Base-by-base conservation (phyloP, 768 basidiomycete species). In the Boletellus ananiceps region DNA sequence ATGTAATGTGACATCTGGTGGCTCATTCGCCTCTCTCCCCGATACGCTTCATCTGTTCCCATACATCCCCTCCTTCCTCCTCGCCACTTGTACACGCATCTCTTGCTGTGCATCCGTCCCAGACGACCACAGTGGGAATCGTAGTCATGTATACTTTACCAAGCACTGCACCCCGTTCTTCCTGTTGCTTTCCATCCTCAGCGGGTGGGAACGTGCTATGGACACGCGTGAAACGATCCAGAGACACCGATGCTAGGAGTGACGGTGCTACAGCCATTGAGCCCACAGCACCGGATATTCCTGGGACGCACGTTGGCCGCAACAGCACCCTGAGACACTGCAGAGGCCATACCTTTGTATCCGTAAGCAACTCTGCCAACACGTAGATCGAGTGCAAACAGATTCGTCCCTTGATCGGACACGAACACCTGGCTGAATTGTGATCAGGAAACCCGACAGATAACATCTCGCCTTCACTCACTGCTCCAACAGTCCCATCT, bases 191-290 rank as follows among this genome's bases (percentile, higher is more conserved):
- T n/a, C 76, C 76, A 1, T 65, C 68, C 52, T 72, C 64, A 3
- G 83, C 79, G 15, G 79, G 82, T 19, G 80, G 65, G 47, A 73
- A 73, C 4, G 77, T 76, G 56, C 77, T 82, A 62, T 90, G 87
- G 38, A 91, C 68, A 31, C 89, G 81, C 18, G 79, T 67, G 66
- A 79, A 89, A 36, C 86, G 80, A 64, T 91, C 88, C 38, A 81
- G 70, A 14, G 86, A 73, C 1, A 77, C 73, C 0, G 88, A 88
- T 2, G 76, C 80, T 34, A 92, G 59, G 23, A 75, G 56, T 5
- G 70, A 67, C 2, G 80, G 74, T 8, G 82, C 74, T 9, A 77
- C 65, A 2, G 87, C 79, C 27, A 88, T 65, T 3, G 86, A 84
- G 11, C 74, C 76, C 19, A 89, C 74, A 19, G 86, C 77, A 21